Evolutionary conservation across 2,329 filamentous ascomycete genomes (phyloP).

Genomic region (Aspergillus ochraceus): DNA sequence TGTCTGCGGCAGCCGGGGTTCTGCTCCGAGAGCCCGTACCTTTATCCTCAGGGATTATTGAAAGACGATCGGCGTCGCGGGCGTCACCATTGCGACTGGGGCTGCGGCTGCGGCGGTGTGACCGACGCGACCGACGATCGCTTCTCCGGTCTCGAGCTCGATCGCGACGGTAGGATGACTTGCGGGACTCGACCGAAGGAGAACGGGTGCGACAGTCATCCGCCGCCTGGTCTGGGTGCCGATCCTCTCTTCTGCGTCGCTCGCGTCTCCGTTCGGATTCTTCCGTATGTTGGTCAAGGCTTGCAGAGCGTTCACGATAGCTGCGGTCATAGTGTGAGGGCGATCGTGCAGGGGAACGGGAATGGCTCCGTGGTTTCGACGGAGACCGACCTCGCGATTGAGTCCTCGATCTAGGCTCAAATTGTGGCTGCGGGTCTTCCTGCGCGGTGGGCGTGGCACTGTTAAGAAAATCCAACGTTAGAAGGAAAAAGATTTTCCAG

Average conservation of each 20-base stretch:
- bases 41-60: constrained; percentile 23
- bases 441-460: constrained; percentile 37
- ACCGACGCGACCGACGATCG: constrained; percentile 49
- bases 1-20: constrained; percentile 19
- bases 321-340: constrained; percentile 51
- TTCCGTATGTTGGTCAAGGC: constrained; percentile 33
- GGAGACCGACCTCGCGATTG: constrained; percentile 25
- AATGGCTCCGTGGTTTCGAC: constrained; percentile 29
- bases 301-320: constrained; percentile 53
- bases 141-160: constrained; percentile 55
- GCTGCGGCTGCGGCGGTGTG: constrained; percentile 48
- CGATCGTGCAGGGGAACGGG: constrained; percentile 44
- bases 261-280: constrained; percentile 32
- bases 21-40: constrained; percentile 21
- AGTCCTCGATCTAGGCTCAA: constrained; percentile 30
- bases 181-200: constrained; percentile 61
- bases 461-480: constrained; percentile 13
- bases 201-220: constrained; percentile 62
- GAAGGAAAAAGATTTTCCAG: constrained; percentile 1
- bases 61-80: constrained; percentile 40
- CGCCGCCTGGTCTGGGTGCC: constrained; percentile 45
- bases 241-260: constrained; percentile 33
- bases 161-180: constrained; percentile 61
- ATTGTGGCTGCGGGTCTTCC: constrained; percentile 27
- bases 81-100: constrained; percentile 34